A percentile compares a stretch with the other conserved stretches of the same genome.
phyloP scores from a whole-genome alignment of 805 yeast genomes.

The Zygotorulaspora florentina region DNA sequence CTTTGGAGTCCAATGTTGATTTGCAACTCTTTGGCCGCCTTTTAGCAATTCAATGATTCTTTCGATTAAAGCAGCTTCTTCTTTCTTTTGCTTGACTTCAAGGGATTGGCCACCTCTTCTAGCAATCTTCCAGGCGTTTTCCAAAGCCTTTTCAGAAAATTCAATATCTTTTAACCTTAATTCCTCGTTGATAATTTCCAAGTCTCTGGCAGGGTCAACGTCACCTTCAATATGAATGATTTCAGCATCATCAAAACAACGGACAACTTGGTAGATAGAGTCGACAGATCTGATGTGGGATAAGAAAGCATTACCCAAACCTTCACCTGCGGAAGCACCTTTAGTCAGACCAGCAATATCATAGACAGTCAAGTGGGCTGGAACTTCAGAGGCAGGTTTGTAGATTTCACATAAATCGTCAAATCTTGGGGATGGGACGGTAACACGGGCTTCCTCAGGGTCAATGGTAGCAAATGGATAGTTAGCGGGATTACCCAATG shows the following conservation, averaged over 20 bases:
- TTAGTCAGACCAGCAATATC: slow-evolving; percentile 98
- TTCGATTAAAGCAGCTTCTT: slow-evolving; percentile 71
- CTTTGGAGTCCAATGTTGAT: slow-evolving; percentile 80
- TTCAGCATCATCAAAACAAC: slow-evolving; percentile 97
- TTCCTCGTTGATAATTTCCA: slow-evolving; percentile 87
- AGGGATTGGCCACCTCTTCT: slow-evolving; percentile 85
- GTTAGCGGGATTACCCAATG: slow-evolving; percentile 94
- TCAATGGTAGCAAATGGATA: slow-evolving; percentile 93
- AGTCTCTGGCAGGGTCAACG: slow-evolving; percentile 91
- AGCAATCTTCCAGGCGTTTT: slow-evolving; percentile 71
- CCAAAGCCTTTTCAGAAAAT: slow-evolving; percentile 80
- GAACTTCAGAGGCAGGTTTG: slow-evolving; percentile 80
- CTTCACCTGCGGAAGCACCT: slow-evolving; percentile 96
- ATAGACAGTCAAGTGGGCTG: slow-evolving; percentile 87
- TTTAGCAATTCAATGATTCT: slow-evolving; percentile 72
- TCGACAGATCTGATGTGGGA: slow-evolving; percentile 96
- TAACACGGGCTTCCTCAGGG: slow-evolving; percentile 96
- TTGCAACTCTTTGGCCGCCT: slow-evolving; percentile 83
- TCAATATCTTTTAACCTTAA: slow-evolving; percentile 95
- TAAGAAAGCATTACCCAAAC: slow-evolving; percentile 95
- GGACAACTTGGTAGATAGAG: slow-evolving; percentile 95
- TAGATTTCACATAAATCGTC: slow-evolving; percentile 71
- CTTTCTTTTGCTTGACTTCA: slow-evolving; percentile 85
- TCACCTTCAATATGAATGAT: slow-evolving; percentile 96
- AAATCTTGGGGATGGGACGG: slow-evolving; percentile 86